phyloP scores from a whole-genome alignment of 139 green algal genomes.

The Yamagishiella unicocca region DNA sequence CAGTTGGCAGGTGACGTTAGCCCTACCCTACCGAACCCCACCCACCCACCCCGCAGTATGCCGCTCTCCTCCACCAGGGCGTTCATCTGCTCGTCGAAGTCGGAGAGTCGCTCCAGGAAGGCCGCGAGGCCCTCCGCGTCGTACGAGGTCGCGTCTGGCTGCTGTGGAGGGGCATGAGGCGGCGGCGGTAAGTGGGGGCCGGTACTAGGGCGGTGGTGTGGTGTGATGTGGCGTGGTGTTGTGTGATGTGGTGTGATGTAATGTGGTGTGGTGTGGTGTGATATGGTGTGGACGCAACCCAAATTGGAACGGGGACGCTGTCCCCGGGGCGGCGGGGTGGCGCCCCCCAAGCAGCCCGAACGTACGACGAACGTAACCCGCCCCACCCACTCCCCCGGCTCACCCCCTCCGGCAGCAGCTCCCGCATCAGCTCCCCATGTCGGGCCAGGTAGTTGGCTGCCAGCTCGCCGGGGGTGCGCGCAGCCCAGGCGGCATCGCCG shows the following conservation, averaged over 20 bases:
- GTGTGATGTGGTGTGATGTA: no score
- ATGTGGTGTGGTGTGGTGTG: no score
- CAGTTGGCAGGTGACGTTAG: no score
- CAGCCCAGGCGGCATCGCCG: constrained; percentile 28
- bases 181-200: background rate
- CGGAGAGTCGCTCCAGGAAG: constrained; percentile 73
- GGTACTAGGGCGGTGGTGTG: no score
- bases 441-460: constrained; percentile 66
- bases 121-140: constrained; percentile 60
- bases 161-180: background rate
- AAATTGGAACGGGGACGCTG: no score
- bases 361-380: no score
- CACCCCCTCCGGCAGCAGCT: constrained; percentile 61
- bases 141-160: background rate
- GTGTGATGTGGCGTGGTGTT: no score
- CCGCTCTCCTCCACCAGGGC: constrained; percentile 67
- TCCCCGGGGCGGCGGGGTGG: no score
- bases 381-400: background rate
- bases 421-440: constrained; percentile 58
- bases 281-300: no score
- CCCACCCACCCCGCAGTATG: constrained; percentile 70
- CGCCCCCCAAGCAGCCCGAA: no score
- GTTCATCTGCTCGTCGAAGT: constrained; percentile 87
- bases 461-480: constrained; percentile 33
- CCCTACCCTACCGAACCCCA: no score